Evolutionary conservation across 352 stramenopile genomes (phyloP).

Genomic region (Phytophthora brassicae): DNA sequence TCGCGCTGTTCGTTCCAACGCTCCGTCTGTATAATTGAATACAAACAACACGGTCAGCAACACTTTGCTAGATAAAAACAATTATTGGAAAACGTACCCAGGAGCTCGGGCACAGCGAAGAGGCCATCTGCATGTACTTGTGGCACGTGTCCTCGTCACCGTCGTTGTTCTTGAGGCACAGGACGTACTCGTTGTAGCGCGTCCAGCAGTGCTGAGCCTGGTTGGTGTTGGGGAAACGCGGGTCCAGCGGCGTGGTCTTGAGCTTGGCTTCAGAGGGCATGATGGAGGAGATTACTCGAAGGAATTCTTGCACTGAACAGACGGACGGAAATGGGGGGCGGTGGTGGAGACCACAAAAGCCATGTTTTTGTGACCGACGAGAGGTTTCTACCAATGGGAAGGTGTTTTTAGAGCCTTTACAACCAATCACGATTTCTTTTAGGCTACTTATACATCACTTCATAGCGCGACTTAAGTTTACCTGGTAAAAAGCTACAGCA

Average conservation of each 20-base stretch:
- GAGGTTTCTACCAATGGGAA: conserved; percentile 32
- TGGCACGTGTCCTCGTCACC: conserved; percentile 92
- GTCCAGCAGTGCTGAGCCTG: conserved; percentile 90
- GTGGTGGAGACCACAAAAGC: conserved; percentile 30
- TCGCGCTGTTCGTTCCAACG: conserved; percentile 85
- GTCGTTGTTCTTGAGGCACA: conserved; percentile 96
- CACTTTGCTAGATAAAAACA: no score
- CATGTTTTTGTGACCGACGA: conserved; percentile 45
- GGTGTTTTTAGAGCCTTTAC: conserved; percentile 15
- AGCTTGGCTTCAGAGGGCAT: conserved; percentile 62
- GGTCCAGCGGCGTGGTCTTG: conserved; percentile 86
- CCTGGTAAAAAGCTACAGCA: no score
- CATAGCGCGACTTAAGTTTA: not conserved
- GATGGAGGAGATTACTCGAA: conserved; percentile 1
- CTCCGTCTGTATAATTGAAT: conserved; percentile 51
- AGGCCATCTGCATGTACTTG: conserved; percentile 71
- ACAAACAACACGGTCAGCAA: conserved; percentile 7
- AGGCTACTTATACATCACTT: not conserved
- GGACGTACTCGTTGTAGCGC: conserved; percentile 97
- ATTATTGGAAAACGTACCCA: conserved; percentile 50
- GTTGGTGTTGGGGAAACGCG: conserved; percentile 88
- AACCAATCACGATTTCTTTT: conserved; percentile 8
- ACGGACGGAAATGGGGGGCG: conserved; percentile 29
- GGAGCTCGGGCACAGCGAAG: conserved; percentile 75
- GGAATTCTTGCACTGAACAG: conserved; percentile 31